A percentile compares a stretch with the other conserved stretches of the same genome.
phyloP scores from a whole-genome alignment of 441 rosid genomes.

The Corymbia calophylla region DNA sequence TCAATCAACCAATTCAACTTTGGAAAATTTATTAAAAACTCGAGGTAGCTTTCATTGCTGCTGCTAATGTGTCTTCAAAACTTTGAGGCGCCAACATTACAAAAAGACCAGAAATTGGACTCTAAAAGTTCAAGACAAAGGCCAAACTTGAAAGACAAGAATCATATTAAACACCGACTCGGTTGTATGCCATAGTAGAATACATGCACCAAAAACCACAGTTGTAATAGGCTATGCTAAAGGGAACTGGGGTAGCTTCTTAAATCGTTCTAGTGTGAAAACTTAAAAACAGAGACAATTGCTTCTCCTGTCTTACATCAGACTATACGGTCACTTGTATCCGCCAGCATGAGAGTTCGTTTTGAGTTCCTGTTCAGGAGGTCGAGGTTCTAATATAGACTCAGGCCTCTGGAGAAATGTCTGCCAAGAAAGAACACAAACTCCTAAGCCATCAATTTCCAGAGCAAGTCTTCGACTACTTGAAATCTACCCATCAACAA shows the following conservation, averaged over 20 bases:
- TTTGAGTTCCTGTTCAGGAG: not conserved
- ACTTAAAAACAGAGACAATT: not conserved
- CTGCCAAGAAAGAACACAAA: not conserved
- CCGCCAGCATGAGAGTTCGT: not conserved
- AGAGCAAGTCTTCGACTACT: not conserved
- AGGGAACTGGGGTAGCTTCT: not conserved
- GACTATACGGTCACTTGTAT: not conserved
- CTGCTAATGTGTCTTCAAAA: not conserved
- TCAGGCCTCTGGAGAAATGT: not conserved
- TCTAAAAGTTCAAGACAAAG: not conserved
- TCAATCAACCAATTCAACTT: not conserved
- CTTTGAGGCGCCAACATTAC: not conserved
- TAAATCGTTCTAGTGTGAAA: not conserved
- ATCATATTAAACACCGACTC: not conserved
- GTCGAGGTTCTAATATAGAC: not conserved
- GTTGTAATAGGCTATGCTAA: not conserved
- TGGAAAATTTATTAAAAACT: not conserved
- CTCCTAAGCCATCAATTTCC: not conserved
- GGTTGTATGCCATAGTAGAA: not conserved
- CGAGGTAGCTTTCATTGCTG: not conserved
- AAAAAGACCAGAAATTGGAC: not conserved
- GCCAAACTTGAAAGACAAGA: not conserved
- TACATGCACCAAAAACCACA: not conserved
- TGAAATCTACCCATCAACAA: not conserved
- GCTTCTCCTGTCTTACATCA: not conserved